These are phyloP conservation scores for Lachnum nothofagi DNA, from an alignment of 2,329 filamentous ascomycete species.

Conservation along the genomic window DNA sequence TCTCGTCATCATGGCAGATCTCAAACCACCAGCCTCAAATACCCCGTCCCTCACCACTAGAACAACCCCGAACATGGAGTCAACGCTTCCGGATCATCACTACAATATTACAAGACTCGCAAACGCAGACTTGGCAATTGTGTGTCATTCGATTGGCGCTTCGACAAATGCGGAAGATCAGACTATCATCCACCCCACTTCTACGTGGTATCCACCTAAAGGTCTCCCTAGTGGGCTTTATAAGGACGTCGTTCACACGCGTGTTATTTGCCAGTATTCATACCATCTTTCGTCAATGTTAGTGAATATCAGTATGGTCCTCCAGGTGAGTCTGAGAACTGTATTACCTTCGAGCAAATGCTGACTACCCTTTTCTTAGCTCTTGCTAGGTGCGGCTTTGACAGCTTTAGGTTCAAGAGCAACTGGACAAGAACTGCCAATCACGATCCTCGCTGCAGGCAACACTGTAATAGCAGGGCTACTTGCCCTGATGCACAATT, in stretches of 20 bases:
- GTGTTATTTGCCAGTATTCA: slow-evolving; percentile 10
- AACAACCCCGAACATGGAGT: slow-evolving; percentile 2
- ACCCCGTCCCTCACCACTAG: slow-evolving; percentile 1
- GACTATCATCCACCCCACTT: slow-evolving; percentile 8
- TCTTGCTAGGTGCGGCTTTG: slow-evolving; percentile 24
- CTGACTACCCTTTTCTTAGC: background rate
- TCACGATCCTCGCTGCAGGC: slow-evolving; percentile 22
- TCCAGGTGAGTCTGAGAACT: slow-evolving; percentile 7
- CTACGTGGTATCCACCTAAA: slow-evolving; percentile 17
- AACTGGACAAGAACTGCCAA: slow-evolving; percentile 8
- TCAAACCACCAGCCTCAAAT: background rate
- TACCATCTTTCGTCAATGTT: slow-evolving; percentile 20
- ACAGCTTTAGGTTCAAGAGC: slow-evolving; percentile 22
- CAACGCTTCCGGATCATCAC: slow-evolving; percentile 1
- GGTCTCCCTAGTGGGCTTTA: slow-evolving; percentile 23
- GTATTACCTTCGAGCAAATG: too few species aligned
- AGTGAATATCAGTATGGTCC: slow-evolving; percentile 19
- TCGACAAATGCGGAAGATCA: slow-evolving; percentile 4
- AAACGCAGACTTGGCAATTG: slow-evolving; percentile 3
- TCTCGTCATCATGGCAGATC: background rate
- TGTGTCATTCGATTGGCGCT: slow-evolving; percentile 9
- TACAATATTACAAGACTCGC: slow-evolving; percentile 7
- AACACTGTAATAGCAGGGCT: slow-evolving; percentile 17
- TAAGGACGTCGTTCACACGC: slow-evolving; percentile 15
- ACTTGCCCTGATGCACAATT: slow-evolving; percentile 13